Evolutionary conservation across 2,329 filamentous ascomycete species (phyloP).

Genomic region (Aspergillus pseudoglaucus): DNA sequence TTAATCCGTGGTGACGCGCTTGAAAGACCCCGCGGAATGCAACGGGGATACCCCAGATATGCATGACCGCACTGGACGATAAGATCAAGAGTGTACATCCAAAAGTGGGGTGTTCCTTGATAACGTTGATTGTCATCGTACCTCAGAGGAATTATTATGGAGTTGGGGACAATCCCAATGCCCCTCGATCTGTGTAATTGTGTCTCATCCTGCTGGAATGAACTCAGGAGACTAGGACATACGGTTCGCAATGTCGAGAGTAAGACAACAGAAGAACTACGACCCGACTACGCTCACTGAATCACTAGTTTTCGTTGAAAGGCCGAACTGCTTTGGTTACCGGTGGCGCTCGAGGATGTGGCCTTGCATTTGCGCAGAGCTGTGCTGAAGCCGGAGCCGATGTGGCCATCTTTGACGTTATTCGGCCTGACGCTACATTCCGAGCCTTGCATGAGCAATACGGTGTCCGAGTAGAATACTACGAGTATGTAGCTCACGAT

Average conservation of each 20-base stretch:
- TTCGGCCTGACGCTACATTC: slow-evolving; percentile 35
- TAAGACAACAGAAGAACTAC: slow-evolving; percentile 3
- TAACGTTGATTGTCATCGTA: neutral
- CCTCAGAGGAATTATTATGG: neutral
- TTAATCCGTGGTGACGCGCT: too few species aligned
- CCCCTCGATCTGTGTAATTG: too few species aligned
- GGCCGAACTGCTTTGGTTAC: slow-evolving; percentile 44
- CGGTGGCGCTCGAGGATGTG: slow-evolving; percentile 43
- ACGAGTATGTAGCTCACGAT: slow-evolving; percentile 21
- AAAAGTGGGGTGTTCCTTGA: neutral
- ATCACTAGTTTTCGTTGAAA: slow-evolving; percentile 43
- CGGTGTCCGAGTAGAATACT: slow-evolving; percentile 37
- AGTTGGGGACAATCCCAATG: neutral
- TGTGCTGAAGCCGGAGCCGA: slow-evolving; percentile 43
- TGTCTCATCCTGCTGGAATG: neutral
- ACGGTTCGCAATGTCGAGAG: slow-evolving; percentile 16
- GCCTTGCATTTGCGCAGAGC: slow-evolving; percentile 40
- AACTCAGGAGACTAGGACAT: neutral
- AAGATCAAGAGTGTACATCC: neutral
- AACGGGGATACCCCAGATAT: neutral
- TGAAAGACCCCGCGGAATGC: neutral
- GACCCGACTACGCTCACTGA: slow-evolving; percentile 3
- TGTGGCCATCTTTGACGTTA: slow-evolving; percentile 43
- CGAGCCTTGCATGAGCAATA: slow-evolving; percentile 36
- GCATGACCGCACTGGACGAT: neutral